A percentile compares a stretch with the other conserved stretches of the same genome.
These are phyloP conservation scores for Starmerella khaoyaiensis DNA, from an alignment of 805 yeast species.

Conservation along the genomic window DNA sequence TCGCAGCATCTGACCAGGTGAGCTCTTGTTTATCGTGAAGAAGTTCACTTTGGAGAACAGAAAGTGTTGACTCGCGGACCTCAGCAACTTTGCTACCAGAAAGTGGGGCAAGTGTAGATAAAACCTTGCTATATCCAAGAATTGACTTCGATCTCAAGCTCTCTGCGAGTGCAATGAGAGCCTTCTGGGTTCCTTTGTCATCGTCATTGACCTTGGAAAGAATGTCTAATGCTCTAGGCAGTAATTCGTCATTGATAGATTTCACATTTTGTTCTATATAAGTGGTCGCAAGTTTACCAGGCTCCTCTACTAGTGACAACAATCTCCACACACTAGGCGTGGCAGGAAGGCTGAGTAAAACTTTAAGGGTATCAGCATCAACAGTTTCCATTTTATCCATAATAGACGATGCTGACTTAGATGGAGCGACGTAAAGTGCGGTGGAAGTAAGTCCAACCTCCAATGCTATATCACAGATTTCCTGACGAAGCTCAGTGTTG, in stretches of 20 bases:
- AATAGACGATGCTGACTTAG: neutral
- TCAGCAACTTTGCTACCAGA: slow-evolving; percentile 6
- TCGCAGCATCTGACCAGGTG: slow-evolving; percentile 39
- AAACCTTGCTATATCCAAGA: slow-evolving; percentile 4
- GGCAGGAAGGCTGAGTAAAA: slow-evolving; percentile 5
- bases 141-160: neutral
- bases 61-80: slow-evolving; percentile 19
- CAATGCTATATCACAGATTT: slow-evolving; percentile 16
- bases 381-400: slow-evolving; percentile 1
- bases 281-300: slow-evolving; percentile 1
- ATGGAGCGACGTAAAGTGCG: slow-evolving; percentile 12
- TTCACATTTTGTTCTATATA: slow-evolving; percentile 6
- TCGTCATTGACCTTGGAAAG: neutral
- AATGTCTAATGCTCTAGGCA: slow-evolving; percentile 1
- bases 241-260: neutral
- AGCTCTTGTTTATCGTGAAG: slow-evolving; percentile 30
- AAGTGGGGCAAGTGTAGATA: slow-evolving; percentile 7
- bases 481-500: slow-evolving; percentile 6
- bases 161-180: neutral
- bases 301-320: slow-evolving; percentile 2
- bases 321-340: slow-evolving; percentile 11
- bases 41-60: slow-evolving; percentile 38
- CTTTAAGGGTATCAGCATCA: slow-evolving; percentile 6
- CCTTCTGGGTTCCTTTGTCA: neutral
- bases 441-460: slow-evolving; percentile 8